Base-by-base conservation (phyloP, 345 rosid genomes). In the Eucalyptus cladocalyx region DNA sequence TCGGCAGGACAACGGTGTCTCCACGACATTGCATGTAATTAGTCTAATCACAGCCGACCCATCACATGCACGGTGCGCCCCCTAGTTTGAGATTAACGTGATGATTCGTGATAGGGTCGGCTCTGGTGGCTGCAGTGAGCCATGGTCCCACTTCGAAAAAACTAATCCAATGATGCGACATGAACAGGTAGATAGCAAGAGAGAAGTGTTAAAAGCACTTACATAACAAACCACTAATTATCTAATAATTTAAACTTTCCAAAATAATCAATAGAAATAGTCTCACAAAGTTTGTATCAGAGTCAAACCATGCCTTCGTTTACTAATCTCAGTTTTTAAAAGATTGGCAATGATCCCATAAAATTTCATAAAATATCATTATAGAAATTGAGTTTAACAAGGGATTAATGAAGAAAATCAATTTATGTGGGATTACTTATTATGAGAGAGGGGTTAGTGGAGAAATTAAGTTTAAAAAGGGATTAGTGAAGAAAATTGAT, bases 331-430 rank as follows among this genome's bases (percentile, higher is more conserved):
- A 1, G 1, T 8, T 56, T 56, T 56, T 23, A 23, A 23, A 56
- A 56, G 26, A 23, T 9, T 23, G 28, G 0, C 0, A 3, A 23
- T 56, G 11, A 9, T 23, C 12, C 60, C 28, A 56, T 6, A 2
- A 23, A 56, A 23, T 23, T 23, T 24, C 30, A 10, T 10, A 56
- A 23, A 26, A 56, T 2, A 56, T 0, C 0, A 0, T 2, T 56
- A 1, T 7, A 34, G 13, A 34, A 72, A 72, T 37, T 3, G 0
- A 9, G 83, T 19, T 19, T 72, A 19, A 37, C 1, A 0, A 19
- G 81, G 28, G 81, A 72, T 72, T 37, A 72, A 10, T 9, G 81
- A 19, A 34, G 45, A 19, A 69, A 69, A 17, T 18, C 6, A 40
- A 72, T 72, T 72, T 37, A 11, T 4, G 13, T 72, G 83, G 83